A percentile compares a stretch with the other conserved stretches of the same genome.
Conservation (phyloP, 352 stramenopile genomes). For the Phytophthora foliorum region DNA sequence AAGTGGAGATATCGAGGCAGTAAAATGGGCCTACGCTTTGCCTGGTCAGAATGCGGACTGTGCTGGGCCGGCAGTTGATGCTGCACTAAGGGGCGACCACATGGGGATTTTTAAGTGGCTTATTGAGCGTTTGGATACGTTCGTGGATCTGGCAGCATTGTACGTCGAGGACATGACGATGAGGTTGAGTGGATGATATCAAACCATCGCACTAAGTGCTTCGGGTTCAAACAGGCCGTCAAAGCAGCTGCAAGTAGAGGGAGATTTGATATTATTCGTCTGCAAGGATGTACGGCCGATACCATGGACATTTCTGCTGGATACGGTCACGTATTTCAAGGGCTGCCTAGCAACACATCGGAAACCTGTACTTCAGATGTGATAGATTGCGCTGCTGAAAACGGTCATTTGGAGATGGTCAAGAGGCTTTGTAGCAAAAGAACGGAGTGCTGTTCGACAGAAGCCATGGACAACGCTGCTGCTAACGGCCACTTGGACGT, state of each 20-base stretch:
- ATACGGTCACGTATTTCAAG: neutral
- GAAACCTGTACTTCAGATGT: neutral
- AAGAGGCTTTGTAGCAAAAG: neutral
- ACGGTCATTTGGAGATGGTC: neutral
- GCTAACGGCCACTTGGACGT: neutral
- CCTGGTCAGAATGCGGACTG: neutral
- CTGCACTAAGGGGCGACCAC: neutral
- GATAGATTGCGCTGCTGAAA: neutral
- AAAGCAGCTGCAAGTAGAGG: neutral
- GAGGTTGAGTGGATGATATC: neutral
- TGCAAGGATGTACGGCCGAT: neutral
- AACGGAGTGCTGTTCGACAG: neutral
- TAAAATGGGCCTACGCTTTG: neutral
- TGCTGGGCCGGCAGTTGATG: neutral
- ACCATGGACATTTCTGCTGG: neutral
- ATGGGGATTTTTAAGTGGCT: neutral
- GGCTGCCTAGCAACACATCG: neutral
- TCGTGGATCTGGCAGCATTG: neutral
- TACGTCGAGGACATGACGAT: neutral
- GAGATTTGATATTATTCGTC: neutral
- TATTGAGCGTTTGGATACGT: neutral
- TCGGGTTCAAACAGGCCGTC: neutral
- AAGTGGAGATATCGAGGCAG: neutral
- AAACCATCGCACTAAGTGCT: neutral
- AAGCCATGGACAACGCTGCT: neutral